Percentiles rank a stretch among this genome's conserved stretches.
phyloP scores from a whole-genome alignment of 345 rosid genomes.

The Pelargonium nanum region DNA sequence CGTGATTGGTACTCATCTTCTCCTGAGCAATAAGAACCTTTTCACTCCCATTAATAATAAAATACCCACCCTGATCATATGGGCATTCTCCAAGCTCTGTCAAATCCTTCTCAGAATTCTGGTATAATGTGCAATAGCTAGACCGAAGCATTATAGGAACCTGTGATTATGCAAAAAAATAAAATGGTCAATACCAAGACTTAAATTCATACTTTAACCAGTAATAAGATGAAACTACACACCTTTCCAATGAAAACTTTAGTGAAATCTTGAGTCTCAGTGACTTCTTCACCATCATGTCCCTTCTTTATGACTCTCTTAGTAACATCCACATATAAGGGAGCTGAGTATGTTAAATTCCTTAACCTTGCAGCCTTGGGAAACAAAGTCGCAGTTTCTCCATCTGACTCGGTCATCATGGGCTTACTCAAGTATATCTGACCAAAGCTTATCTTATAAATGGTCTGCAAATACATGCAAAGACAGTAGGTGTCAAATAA shows the following conservation, averaged over 20 bases:
- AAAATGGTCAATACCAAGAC: constrained; percentile 3
- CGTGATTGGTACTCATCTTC: constrained; percentile 99
- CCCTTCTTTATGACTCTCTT: constrained; percentile 93
- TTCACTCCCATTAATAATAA: constrained; percentile 96
- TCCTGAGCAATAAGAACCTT: constrained; percentile 97
- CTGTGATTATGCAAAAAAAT: constrained; percentile 22
- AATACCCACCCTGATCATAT: constrained; percentile 96
- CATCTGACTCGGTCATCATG: constrained; percentile 99
- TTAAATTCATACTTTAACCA: neutral
- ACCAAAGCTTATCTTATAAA: constrained; percentile 87
- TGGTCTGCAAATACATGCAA: constrained; percentile 53
- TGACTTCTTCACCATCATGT: constrained; percentile 97
- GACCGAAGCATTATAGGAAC: constrained; percentile 99
- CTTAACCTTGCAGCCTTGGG: constrained; percentile 98
- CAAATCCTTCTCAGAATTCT: constrained; percentile 93
- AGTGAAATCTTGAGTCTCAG: constrained; percentile 82
- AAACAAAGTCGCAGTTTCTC: constrained; percentile 90
- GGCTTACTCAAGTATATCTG: constrained; percentile 98
- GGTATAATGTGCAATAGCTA: constrained; percentile 73
- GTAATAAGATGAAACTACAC: neutral
- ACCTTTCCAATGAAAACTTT: constrained; percentile 98
- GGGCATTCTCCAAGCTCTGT: constrained; percentile 99
- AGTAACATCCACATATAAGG: constrained; percentile 83
- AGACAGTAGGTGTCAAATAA: constrained; percentile 8
- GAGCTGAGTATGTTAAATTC: constrained; percentile 91